Percentiles rank a stretch among this genome's conserved stretches.
Evolutionary conservation across 1,139 yeast genomes (phyloP).

Genomic region (Nakaseomyces sp.): DNA sequence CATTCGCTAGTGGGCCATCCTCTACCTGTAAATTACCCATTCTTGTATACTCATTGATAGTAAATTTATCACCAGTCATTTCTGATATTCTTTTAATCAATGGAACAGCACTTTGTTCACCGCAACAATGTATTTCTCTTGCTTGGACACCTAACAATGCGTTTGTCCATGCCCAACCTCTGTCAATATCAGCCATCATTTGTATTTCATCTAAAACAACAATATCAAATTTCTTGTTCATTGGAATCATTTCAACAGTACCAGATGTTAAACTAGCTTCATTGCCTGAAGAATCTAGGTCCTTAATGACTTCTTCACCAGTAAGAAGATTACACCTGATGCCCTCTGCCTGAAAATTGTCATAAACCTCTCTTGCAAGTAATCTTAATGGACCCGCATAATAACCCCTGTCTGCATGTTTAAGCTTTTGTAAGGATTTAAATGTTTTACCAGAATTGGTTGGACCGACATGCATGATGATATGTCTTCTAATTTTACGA

Average conservation of each 20-base stretch:
- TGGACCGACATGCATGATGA: conserved; percentile 91
- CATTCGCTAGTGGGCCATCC: conserved; percentile 32
- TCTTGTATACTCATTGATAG: conserved; percentile 60
- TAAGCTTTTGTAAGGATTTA: conserved; percentile 62
- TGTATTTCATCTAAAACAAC: conserved; percentile 95
- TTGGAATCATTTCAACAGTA: conserved; percentile 87
- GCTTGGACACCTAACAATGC: conserved; percentile 85
- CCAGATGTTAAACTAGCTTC: conserved; percentile 73
- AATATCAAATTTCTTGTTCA: conserved; percentile 60
- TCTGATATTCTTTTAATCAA: conserved; percentile 49
- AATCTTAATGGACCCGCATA: conserved; percentile 92
- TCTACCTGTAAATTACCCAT: conserved; percentile 63
- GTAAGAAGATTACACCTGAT: conserved; percentile 76
- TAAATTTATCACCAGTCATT: conserved; percentile 72
- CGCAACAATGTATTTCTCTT: conserved; percentile 82
- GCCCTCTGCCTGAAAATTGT: conserved; percentile 58
- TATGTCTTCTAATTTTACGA: conserved; percentile 65
- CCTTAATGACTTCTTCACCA: conserved; percentile 84
- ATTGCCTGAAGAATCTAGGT: conserved; percentile 58
- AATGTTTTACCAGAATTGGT: conserved; percentile 97
- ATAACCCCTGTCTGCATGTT: conserved; percentile 67
- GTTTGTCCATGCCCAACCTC: conserved; percentile 96
- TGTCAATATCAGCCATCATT: conserved; percentile 68
- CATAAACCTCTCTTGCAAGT: conserved; percentile 85
- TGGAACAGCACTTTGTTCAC: conserved; percentile 76